Percentiles rank a stretch among this genome's conserved stretches.
These are phyloP conservation scores for Colletotrichum sp. DNA, from an alignment of 2,329 filamentous ascomycete species.

Conservation along the genomic window DNA sequence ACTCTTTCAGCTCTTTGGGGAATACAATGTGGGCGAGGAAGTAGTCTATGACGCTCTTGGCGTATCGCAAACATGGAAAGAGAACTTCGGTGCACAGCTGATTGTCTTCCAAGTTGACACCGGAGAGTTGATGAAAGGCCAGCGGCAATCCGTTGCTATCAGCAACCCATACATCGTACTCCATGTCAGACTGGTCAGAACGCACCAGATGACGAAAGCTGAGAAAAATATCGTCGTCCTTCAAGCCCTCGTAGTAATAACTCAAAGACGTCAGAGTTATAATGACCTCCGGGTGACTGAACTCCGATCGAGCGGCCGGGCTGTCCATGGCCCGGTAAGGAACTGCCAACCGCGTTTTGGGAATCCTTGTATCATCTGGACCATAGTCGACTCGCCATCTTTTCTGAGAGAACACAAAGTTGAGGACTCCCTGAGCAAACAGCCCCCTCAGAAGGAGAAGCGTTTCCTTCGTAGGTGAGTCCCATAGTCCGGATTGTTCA, in stretches of 20 bases:
- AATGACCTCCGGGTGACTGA: conserved; percentile 65
- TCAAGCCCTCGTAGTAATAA: conserved; percentile 63
- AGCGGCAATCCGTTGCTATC: conserved; percentile 35
- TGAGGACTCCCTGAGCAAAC: conserved; percentile 58
- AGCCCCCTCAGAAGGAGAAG: conserved; percentile 61
- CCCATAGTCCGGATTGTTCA: conserved; percentile 42
- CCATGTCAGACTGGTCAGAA: conserved; percentile 54
- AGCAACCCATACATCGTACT: conserved; percentile 57
- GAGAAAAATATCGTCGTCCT: conserved; percentile 51
- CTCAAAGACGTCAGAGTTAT: conserved; percentile 60
- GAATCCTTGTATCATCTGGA: conserved; percentile 45
- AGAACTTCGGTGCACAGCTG: conserved; percentile 50
- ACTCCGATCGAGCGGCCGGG: conserved; percentile 61
- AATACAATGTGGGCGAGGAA: conserved; percentile 66
- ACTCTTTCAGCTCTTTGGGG: conserved; percentile 65
- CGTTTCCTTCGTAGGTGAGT: conserved; percentile 30
- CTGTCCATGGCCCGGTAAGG: conserved; percentile 66
- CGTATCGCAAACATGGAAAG: conserved; percentile 57
- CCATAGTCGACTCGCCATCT: conserved; percentile 72
- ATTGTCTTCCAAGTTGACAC: conserved; percentile 65
- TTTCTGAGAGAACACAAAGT: conserved; percentile 59
- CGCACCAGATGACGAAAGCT: conserved; percentile 51
- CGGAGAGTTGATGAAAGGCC: conserved; percentile 44
- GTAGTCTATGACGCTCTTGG: conserved; percentile 65
- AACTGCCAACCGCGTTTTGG: conserved; percentile 54